phyloP scores from a whole-genome alignment of 164 flowering plant species.

The Aristolochia californica region DNA sequence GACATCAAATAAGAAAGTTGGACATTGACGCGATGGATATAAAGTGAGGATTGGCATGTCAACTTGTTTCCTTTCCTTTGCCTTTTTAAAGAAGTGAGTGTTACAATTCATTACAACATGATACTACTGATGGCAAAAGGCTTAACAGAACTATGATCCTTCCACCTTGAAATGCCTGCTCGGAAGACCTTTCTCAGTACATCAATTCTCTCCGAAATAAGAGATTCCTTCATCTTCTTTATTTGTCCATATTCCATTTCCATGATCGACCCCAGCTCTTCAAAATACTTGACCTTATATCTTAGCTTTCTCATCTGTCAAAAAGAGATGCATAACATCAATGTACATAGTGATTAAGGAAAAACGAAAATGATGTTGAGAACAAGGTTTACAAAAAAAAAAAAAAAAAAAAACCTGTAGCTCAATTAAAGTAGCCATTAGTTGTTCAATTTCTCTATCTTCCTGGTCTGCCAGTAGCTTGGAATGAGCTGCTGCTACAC shows the following conservation, averaged over 20 bases:
- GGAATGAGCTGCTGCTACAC: slow-evolving; percentile 85
- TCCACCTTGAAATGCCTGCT: slow-evolving; percentile 51
- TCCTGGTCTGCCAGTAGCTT: slow-evolving; percentile 84
- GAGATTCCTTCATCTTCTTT: slow-evolving; percentile 40
- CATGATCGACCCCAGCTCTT: slow-evolving; percentile 63
- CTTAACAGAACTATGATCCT: slow-evolving; percentile 28
- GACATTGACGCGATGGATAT: too few species aligned
- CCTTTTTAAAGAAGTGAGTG: too few species aligned
- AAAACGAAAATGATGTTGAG: not conserved
- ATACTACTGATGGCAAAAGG: not conserved
- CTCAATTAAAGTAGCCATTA: slow-evolving; percentile 62
- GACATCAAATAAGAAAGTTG: too few species aligned
- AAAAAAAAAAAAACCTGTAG: slow-evolving; percentile 42
- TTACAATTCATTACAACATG: too few species aligned
- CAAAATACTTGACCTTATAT: slow-evolving; percentile 53
- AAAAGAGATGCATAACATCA: slow-evolving; percentile 1
- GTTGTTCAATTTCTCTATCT: slow-evolving; percentile 63
- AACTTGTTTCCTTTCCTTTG: too few species aligned
- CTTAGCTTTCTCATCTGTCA: slow-evolving; percentile 59
- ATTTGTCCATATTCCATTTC: slow-evolving; percentile 49
- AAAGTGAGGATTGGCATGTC: too few species aligned
- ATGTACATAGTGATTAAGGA: not conserved
- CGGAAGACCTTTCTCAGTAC: slow-evolving; percentile 25
- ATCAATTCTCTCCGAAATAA: slow-evolving; percentile 41
- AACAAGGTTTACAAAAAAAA: not conserved